Base-by-base conservation (phyloP, 2,329 filamentous ascomycete genomes). In the Lithohypha guttulata region DNA sequence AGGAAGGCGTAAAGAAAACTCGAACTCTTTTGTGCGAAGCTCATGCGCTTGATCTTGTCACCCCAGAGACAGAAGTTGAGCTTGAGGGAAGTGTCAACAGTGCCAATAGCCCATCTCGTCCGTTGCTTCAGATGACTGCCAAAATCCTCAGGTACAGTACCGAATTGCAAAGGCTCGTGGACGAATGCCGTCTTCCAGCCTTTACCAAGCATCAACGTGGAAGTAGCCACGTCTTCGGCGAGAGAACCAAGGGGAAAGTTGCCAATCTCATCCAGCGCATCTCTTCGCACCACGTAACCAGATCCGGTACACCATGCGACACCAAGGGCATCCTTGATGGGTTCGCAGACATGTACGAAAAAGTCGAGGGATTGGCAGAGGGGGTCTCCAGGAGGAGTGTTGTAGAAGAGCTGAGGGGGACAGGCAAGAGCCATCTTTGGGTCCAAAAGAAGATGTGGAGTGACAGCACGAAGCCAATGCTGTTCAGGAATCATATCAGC, bases 51-150 rank as follows among this genome's bases (percentile, higher is more conserved):
- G 20, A 75, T 66, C 39, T 63, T 52, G 7, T 70, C 62, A 21
- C 74, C 71, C 57, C 59, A 76, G 3, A 76, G 58, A 49, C 70
- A 76, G 47, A 77, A 77, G 47, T 69, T 73, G 34, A 77, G 65
- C 60, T 75, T 75, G 50, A 74, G 62, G 0, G 73, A 69, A 0
- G 71, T 75, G 50, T 77, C 71, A 10, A 77, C 65, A 0, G 72
- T 75, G 40, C 58, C 58, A 18, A 59, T 59, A 25, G 56, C 53
- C 60, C 60, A 63, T 43, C 61, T 48, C 23, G 55, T 58, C 7
- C 57, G 50, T 47, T 63, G 61, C 14, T 60, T 59, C 15, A 61
- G 49, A 44, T 64, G 59, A 2, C 58, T 57, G 14, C 53, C 51
- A 20, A 58, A 52, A 6, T 60, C 57, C 3, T 56, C 53, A 2